Conservation (phyloP, 2,329 filamentous ascomycete species). For the Apiospora arundinis region DNA sequence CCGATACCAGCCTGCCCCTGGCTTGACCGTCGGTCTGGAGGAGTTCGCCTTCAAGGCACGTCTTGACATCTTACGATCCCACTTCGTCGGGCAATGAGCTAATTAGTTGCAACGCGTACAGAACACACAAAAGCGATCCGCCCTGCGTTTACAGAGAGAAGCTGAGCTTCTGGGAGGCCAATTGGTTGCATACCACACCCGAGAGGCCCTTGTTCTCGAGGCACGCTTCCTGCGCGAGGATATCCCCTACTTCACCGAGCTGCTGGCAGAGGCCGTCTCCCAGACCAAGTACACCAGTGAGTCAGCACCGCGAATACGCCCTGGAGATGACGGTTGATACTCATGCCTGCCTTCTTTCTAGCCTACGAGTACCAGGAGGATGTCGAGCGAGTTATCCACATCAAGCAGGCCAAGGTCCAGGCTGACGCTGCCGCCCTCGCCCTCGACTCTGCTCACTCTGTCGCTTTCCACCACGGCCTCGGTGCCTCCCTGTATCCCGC, state of each 20-base stretch:
- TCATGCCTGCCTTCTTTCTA: constrained; percentile 46
- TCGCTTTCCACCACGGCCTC: constrained; percentile 73
- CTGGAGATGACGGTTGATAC: constrained; percentile 7
- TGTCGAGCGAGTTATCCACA: constrained; percentile 75
- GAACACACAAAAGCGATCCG: constrained; percentile 88
- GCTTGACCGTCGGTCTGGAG: constrained; percentile 87
- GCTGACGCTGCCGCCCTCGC: constrained; percentile 71
- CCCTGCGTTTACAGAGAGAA: constrained; percentile 92
- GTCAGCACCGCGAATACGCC: constrained; percentile 37
- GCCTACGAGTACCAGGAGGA: constrained; percentile 92
- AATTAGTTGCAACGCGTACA: constrained; percentile 55
- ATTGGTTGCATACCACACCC: constrained; percentile 86
- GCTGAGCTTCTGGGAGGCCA: constrained; percentile 92
- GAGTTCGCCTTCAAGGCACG: constrained; percentile 96
- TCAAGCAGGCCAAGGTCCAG: constrained; percentile 77
- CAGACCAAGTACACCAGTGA: constrained; percentile 84
- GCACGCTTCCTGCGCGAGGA: constrained; percentile 96
- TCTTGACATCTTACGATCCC: constrained; percentile 24
- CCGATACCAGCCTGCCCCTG: constrained; percentile 87
- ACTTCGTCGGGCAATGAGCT: constrained; percentile 59
- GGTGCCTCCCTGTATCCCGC: constrained; percentile 79
- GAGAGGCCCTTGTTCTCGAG: constrained; percentile 90
- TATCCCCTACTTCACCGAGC: constrained; percentile 95
- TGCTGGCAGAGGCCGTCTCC: constrained; percentile 89
- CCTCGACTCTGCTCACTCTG: constrained; percentile 78